These are phyloP conservation scores for Phlegmacium glaucopus DNA, from an alignment of 768 basidiomycete genomes.

Conservation along the genomic window DNA sequence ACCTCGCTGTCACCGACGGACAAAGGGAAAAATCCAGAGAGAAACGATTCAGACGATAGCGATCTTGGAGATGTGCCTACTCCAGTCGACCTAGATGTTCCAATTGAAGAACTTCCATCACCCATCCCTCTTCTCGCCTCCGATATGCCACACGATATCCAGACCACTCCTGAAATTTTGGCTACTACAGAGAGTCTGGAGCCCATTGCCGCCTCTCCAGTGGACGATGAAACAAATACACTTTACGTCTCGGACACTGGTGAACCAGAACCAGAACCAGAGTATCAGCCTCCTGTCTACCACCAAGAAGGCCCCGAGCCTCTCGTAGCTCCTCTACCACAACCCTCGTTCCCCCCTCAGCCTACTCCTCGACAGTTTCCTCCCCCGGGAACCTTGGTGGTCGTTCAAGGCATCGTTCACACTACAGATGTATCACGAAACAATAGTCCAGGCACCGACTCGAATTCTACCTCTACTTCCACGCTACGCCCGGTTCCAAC, in stretches of 20 bases:
- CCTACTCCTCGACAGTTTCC: constrained; percentile 50
- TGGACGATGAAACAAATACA: neutral
- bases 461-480: constrained; percentile 9
- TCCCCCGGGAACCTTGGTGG: constrained; percentile 74
- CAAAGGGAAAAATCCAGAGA: constrained; percentile 22
- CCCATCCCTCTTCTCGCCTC: neutral
- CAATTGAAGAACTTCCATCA: constrained; percentile 8
- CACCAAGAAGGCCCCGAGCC: constrained; percentile 1
- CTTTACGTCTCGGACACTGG: neutral
- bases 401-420: constrained; percentile 81
- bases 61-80: constrained; percentile 12
- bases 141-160: neutral
- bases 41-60: constrained; percentile 4
- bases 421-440: constrained; percentile 61
- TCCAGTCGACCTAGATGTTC: constrained; percentile 2
- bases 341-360: constrained; percentile 7
- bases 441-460: neutral
- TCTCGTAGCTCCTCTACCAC: constrained; percentile 6
- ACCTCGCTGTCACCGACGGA: constrained; percentile 3
- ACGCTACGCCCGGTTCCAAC: neutral
- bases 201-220: too few relatives aligned
- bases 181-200: too few relatives aligned
- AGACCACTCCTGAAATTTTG: neutral
- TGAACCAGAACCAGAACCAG: neutral
- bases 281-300: neutral